Evolutionary conservation across 2,329 filamentous ascomycete genomes (phyloP), one percentile per base, ranked within the genome.

Genomic region (Akanthomyces uredinophilus): DNA sequence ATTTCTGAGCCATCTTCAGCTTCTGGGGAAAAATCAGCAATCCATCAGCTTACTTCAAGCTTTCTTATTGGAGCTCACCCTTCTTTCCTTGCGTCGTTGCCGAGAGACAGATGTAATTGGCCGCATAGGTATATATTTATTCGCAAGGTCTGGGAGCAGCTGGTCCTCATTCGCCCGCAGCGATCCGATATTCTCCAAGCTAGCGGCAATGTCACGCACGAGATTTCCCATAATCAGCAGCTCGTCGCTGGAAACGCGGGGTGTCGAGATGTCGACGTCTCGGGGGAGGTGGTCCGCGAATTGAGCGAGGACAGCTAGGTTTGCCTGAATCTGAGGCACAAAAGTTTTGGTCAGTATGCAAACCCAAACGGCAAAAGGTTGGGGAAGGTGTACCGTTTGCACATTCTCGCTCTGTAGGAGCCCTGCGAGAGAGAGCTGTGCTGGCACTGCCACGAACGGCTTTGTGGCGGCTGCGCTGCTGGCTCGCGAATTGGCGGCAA

Each of bases 351-450:
- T 53, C 20, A 60, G 39, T 35, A 35, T 14, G 1, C 2, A 13
- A 18, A 22, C 16, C 14, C 6, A 4, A 16, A 18, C 7, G 20
- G 35, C 18, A 4, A 10, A 5, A 29, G 13, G 2, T 14, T 14
- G 29, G 13, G 18, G 18, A 27, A 27, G 11, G 29, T 22, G 20
- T 46, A 62, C 60, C 22, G 47, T 50, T 14, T 62, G 52, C 27
- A 62, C 53, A 27, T 51, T 62, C 43, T 62, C 60, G 52, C 46
- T 41, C 37, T 62, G 60, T 27, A 62, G 24, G 1, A 62, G 60
- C 5, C 52, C 44, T 7, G 37, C 57, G 27, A 62, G 60, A 1
- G 60, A 57, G 35, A 62, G 35, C 53, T 53, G 50, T 10, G 50
- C 13, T 13, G 58, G 20, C 57, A 52, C 20, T 1, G n/a, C 37